Conservation (phyloP, 2,329 filamentous ascomycete genomes). For the Fusarium buxicola region DNA sequence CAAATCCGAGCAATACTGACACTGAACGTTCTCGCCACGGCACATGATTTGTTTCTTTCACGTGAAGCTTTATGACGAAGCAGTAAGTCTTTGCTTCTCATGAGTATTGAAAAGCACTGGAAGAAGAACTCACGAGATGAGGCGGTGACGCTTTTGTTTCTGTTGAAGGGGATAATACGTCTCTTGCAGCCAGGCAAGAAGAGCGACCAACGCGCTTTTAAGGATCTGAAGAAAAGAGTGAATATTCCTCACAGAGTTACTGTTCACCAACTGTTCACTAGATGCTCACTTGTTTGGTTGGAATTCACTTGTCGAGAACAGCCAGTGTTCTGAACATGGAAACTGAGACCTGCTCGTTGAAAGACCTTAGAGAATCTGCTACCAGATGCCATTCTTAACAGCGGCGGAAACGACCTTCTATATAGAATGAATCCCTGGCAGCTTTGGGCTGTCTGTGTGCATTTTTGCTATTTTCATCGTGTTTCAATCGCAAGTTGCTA, state of each 20-base stretch:
- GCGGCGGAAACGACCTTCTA: not conserved
- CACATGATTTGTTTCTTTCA: conserved; percentile 23
- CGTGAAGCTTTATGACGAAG: not conserved
- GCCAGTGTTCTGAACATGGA: conserved; percentile 10
- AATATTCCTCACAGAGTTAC: conserved; percentile 1
- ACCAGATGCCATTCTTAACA: not conserved
- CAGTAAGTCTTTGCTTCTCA: not conserved
- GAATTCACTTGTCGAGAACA: conserved; percentile 16
- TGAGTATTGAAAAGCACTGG: no score
- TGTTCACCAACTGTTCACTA: not conserved
- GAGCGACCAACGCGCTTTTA: conserved; percentile 10
- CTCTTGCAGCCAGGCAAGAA: conserved; percentile 8
- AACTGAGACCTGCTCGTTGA: conserved; percentile 22
- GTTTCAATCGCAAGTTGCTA: conserved; percentile 20
- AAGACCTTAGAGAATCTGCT: not conserved
- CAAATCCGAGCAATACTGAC: conserved; percentile 27
- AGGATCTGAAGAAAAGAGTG: not conserved
- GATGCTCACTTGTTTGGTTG: not conserved
- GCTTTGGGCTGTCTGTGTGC: not conserved
- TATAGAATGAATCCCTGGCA: not conserved
- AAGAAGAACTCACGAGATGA: not conserved
- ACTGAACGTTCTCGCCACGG: conserved; percentile 31
- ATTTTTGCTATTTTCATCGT: conserved; percentile 23
- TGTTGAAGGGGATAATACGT: not conserved
- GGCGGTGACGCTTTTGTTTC: not conserved